A percentile compares a stretch with the other conserved stretches of the same genome.
Evolutionary conservation across 257 asterid genomes (phyloP).

Genomic region (Linderniella brevidens): DNA sequence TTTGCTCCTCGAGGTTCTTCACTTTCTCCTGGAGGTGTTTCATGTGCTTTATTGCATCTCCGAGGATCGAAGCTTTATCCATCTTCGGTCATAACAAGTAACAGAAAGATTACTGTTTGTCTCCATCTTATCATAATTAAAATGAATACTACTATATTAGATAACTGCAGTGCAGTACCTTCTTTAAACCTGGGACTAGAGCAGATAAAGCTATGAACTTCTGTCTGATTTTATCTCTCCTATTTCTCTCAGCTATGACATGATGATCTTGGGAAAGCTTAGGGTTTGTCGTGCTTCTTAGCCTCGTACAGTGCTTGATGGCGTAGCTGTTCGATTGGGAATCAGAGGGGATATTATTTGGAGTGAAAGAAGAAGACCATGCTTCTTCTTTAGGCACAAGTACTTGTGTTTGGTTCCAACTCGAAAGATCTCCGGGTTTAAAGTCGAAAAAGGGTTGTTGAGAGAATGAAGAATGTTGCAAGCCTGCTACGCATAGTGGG

Average conservation of each 20-base stretch:
- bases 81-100: slow-evolving; percentile 20
- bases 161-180: slow-evolving; percentile 25
- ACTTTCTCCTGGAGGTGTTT: slow-evolving; percentile 63
- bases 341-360: slow-evolving; percentile 16
- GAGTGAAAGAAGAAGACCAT: slow-evolving; percentile 17
- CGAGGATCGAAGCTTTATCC: slow-evolving; percentile 89
- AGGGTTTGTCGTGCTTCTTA: slow-evolving; percentile 18
- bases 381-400: slow-evolving; percentile 42
- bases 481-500: neutral
- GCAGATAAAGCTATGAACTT: slow-evolving; percentile 74
- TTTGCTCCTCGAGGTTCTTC: slow-evolving; percentile 48
- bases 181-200: slow-evolving; percentile 72
- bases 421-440: slow-evolving; percentile 8
- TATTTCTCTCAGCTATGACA: slow-evolving; percentile 67
- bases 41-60: slow-evolving; percentile 69
- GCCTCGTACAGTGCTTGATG: slow-evolving; percentile 22
- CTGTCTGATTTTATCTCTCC: slow-evolving; percentile 73
- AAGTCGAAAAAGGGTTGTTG: slow-evolving; percentile 12
- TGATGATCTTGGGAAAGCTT: slow-evolving; percentile 60
- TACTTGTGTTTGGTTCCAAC: slow-evolving; percentile 18
- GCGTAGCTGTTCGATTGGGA: slow-evolving; percentile 7
- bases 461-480: slow-evolving; percentile 8
- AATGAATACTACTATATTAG: neutral
- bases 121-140: neutral
- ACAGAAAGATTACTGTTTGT: neutral